These are phyloP conservation scores for Cenchrus fungigraminus DNA, from an alignment of 176 grass and related monocot genomes.

Conservation along the genomic window DNA sequence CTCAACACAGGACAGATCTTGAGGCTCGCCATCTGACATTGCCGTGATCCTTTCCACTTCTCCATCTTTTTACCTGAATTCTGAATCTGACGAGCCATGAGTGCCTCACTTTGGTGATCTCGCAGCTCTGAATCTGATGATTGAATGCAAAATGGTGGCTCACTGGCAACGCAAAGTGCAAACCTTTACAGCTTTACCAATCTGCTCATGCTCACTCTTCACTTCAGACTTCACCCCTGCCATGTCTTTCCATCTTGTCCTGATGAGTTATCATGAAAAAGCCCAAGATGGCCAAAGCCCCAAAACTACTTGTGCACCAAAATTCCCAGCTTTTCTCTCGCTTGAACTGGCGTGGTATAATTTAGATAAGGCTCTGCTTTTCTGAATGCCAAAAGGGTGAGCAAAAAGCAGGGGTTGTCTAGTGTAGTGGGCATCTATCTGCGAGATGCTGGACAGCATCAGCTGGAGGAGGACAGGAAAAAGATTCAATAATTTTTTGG, in stretches of 20 bases:
- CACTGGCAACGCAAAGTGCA: constrained; percentile 49
- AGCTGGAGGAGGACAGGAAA: constrained; percentile 19
- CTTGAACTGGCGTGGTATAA: constrained; percentile 23
- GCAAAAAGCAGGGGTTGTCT: constrained; percentile 5
- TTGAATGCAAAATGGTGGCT: constrained; percentile 23
- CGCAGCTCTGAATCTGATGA: constrained; percentile 17
- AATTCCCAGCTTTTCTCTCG: background rate
- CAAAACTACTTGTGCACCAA: constrained; percentile 11
- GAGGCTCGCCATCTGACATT: background rate
- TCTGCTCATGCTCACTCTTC: constrained; percentile 4
- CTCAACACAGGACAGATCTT: constrained; percentile 28
- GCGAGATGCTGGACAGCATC: constrained; percentile 60
- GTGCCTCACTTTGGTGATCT: constrained; percentile 15
- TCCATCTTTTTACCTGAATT: background rate
- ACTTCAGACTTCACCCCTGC: background rate
- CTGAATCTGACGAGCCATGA: constrained; percentile 5
- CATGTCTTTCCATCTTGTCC: constrained; percentile 38
- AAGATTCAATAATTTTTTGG: constrained; percentile 50
- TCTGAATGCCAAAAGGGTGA: constrained; percentile 33
- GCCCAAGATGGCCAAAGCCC: constrained; percentile 19
- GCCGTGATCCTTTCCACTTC: background rate
- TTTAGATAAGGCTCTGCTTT: constrained; percentile 53
- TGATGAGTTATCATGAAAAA: constrained; percentile 51
- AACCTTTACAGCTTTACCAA: constrained; percentile 54
- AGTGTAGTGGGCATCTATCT: constrained; percentile 56